A percentile compares a stretch with the other conserved stretches of the same genome.
Evolutionary conservation across 179 eudicot genomes (phyloP).

Genomic region (Beta macrorhiza): DNA sequence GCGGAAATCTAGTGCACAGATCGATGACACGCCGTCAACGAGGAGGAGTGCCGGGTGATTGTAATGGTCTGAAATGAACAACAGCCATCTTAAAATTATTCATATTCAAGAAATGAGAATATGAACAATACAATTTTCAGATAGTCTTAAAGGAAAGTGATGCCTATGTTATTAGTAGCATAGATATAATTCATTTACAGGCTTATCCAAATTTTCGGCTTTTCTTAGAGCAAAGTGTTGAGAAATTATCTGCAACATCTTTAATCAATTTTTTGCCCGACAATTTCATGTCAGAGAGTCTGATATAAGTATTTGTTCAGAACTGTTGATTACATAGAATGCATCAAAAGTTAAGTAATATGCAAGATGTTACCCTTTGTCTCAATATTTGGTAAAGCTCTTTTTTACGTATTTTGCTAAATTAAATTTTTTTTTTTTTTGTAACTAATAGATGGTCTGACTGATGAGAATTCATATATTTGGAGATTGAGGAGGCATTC

Average conservation of each 20-base stretch:
- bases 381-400: no score
- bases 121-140: not conserved
- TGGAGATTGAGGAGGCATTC: not conserved
- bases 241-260: not conserved
- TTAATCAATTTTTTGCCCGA: not conserved
- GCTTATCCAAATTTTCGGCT: no score
- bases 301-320: no score
- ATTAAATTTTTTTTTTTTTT: no score
- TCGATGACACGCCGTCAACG: conserved; percentile 97
- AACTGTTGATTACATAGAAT: no score
- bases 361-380: no score
- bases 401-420: no score
- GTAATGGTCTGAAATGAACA: conserved; percentile 67
- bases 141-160: not conserved
- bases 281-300: no score
- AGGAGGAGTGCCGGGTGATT: conserved; percentile 92
- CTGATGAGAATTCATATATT: not conserved
- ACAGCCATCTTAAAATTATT: conserved; percentile 2
- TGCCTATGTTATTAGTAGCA: not conserved
- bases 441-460: no score
- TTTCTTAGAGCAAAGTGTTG: not conserved
- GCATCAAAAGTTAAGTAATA: no score
- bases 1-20: conserved; percentile 94
- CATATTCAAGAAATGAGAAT: conserved; percentile 5
- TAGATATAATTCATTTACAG: not conserved